Evolutionary conservation across 2,329 filamentous ascomycete genomes (phyloP).

Genomic region (Epichloe amarillans): DNA sequence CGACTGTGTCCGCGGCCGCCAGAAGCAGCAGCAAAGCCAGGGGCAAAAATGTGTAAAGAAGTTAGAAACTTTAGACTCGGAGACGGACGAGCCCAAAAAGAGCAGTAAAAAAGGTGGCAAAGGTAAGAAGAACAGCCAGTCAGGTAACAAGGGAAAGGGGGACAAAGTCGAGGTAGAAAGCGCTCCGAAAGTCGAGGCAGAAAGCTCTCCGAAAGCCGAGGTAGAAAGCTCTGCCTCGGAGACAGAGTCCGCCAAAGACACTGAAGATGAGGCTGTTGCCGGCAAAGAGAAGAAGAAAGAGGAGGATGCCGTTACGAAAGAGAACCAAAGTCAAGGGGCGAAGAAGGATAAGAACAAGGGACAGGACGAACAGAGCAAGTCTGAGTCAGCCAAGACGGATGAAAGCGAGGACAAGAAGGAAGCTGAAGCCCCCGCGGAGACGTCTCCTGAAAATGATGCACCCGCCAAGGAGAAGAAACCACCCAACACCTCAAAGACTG

Average conservation of each 20-base stretch:
- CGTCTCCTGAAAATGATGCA: background rate
- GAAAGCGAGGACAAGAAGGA: conserved; percentile 4
- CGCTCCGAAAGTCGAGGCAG: conserved; percentile 5
- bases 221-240: conserved; percentile 9
- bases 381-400: conserved; percentile 8
- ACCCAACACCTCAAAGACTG: conserved; percentile 1
- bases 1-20: conserved; percentile 12
- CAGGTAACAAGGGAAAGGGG: conserved; percentile 10
- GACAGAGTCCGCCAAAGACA: conserved; percentile 12
- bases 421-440: background rate
- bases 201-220: conserved; percentile 4
- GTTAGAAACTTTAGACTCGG: background rate
- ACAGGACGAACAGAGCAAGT: conserved; percentile 4
- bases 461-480: conserved; percentile 5
- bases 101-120: conserved; percentile 10
- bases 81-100: conserved; percentile 9
- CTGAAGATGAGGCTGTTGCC: conserved; percentile 6
- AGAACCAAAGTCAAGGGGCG: conserved; percentile 7
- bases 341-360: conserved; percentile 4
- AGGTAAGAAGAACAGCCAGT: conserved; percentile 6
- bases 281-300: conserved; percentile 8
- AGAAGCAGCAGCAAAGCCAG: conserved; percentile 5
- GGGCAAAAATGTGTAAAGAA: conserved; percentile 6
- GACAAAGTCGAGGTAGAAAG: conserved; percentile 7
- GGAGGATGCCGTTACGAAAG: background rate